phyloP scores from a whole-genome alignment of 2,329 filamentous ascomycete species.

The Botrytis squamosa region DNA sequence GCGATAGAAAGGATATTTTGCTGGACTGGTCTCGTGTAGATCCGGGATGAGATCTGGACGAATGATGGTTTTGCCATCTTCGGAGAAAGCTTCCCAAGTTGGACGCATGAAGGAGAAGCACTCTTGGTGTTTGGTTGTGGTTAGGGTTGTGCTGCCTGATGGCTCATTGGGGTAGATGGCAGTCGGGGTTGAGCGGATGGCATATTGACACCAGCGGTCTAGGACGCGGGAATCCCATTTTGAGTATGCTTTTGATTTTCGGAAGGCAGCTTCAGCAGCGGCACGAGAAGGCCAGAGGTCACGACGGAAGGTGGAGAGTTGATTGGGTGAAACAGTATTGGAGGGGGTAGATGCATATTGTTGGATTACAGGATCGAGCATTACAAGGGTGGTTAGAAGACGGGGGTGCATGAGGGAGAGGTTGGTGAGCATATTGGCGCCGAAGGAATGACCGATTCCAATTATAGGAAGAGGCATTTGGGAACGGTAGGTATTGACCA shows the following conservation, averaged over 20 bases:
- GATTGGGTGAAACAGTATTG: constrained; percentile 46
- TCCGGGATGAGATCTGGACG: constrained; percentile 20
- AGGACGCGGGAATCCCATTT: constrained; percentile 80
- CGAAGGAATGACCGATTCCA: constrained; percentile 86
- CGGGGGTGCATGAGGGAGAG: constrained; percentile 77
- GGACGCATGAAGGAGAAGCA: constrained; percentile 74
- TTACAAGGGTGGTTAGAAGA: constrained; percentile 69
- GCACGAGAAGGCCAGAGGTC: constrained; percentile 78
- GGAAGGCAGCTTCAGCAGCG: constrained; percentile 66
- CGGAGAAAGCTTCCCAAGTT: constrained; percentile 45
- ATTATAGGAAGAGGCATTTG: constrained; percentile 75
- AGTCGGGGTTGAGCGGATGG: constrained; percentile 73
- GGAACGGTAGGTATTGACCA: constrained; percentile 79
- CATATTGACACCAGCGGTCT: constrained; percentile 68
- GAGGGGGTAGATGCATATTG: constrained; percentile 44
- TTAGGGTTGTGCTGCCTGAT: constrained; percentile 61
- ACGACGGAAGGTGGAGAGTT: constrained; percentile 67
- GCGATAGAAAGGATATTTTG: constrained; percentile 60
- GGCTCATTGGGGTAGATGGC: constrained; percentile 49
- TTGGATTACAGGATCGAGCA: constrained; percentile 82
- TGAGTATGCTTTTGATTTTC: constrained; percentile 71
- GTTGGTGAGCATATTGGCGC: constrained; percentile 70
- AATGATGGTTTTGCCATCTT: constrained; percentile 40
- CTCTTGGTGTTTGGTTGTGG: constrained; percentile 85
- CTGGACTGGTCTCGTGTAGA: constrained; percentile 23